Conservation (phyloP, 108 stramenopile species). For the Cyclostephanos tholiformis region DNA sequence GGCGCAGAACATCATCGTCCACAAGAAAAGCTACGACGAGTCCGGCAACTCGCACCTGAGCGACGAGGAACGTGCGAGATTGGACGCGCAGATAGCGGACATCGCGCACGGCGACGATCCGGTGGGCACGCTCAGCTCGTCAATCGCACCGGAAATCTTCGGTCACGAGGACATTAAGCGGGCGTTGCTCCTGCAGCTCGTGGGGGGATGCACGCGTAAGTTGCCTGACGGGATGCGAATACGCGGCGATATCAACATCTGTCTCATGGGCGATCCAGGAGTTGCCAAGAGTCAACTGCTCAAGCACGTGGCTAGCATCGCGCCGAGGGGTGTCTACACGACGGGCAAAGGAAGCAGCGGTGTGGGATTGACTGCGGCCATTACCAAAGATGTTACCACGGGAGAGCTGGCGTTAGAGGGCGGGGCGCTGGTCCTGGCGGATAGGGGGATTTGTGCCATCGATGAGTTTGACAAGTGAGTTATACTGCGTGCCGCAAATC, state of each 20-base stretch:
- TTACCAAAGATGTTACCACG: constrained; percentile 92
- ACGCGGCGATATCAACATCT: constrained; percentile 97
- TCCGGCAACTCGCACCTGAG: constrained; percentile 65
- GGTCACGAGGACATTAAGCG: constrained; percentile 98
- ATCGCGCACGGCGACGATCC: constrained; percentile 80
- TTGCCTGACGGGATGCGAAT: constrained; percentile 96
- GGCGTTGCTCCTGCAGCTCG: constrained; percentile 93
- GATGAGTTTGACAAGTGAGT: constrained; percentile 96
- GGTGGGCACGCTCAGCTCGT: constrained; percentile 71
- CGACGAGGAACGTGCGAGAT: constrained; percentile 58
- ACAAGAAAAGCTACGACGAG: constrained; percentile 92
- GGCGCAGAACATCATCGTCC: constrained; percentile 82
- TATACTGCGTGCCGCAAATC: constrained; percentile 11
- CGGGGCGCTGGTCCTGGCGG: constrained; percentile 98
- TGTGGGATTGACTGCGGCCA: constrained; percentile 97
- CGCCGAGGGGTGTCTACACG: constrained; percentile 97
- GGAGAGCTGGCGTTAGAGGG: constrained; percentile 98
- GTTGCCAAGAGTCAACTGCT: constrained; percentile 99
- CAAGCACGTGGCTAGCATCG: constrained; percentile 94
- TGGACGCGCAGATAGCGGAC: constrained; percentile 61
- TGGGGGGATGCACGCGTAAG: constrained; percentile 92
- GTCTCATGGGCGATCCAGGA: constrained; percentile 99
- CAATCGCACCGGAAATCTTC: constrained; percentile 98
- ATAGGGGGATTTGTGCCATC: constrained; percentile 97
- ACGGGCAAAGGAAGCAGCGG: constrained; percentile 98